Conservation (phyloP, 805 yeast species). For the Pichia exigua region DNA sequence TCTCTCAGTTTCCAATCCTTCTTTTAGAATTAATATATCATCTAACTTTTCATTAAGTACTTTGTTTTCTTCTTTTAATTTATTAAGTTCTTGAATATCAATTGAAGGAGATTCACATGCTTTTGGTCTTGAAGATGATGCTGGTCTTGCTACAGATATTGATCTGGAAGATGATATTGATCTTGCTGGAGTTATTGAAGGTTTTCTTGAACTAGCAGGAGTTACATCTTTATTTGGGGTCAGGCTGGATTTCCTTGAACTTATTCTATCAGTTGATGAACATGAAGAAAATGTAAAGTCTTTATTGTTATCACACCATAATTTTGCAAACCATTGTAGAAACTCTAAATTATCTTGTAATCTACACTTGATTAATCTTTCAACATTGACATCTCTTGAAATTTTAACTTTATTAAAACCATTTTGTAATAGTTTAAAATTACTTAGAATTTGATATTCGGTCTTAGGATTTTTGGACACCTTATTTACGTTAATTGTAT, state of each 20-base stretch:
- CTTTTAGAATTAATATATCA: conserved; percentile 52
- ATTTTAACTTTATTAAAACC: conserved; percentile 67
- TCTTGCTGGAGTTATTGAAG: not conserved
- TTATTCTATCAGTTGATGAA: conserved; percentile 3
- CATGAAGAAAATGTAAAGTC: conserved; percentile 1
- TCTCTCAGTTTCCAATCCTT: conserved; percentile 71
- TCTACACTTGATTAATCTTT: conserved; percentile 72
- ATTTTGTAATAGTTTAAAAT: conserved; percentile 80
- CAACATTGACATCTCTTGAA: conserved; percentile 72
- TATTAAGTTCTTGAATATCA: not conserved
- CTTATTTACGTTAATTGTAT: conserved; percentile 62
- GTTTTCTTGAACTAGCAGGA: not conserved
- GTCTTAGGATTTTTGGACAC: conserved; percentile 64
- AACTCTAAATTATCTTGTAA: conserved; percentile 93
- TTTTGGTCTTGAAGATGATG: not conserved
- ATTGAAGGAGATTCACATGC: not conserved
- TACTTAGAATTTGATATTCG: conserved; percentile 71
- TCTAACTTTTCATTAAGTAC: conserved; percentile 46
- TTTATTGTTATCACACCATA: conserved; percentile 53
- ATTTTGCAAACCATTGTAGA: conserved; percentile 82
- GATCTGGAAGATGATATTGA: not conserved
- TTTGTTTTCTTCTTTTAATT: conserved; percentile 36
- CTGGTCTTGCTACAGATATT: not conserved
- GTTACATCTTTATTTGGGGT: not conserved
- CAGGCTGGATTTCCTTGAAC: conserved; percentile 6